Evolutionary conservation across 164 flowering plant genomes (phyloP), one percentile per base, ranked within the genome.

Genomic region (Buxus sempervirens): DNA sequence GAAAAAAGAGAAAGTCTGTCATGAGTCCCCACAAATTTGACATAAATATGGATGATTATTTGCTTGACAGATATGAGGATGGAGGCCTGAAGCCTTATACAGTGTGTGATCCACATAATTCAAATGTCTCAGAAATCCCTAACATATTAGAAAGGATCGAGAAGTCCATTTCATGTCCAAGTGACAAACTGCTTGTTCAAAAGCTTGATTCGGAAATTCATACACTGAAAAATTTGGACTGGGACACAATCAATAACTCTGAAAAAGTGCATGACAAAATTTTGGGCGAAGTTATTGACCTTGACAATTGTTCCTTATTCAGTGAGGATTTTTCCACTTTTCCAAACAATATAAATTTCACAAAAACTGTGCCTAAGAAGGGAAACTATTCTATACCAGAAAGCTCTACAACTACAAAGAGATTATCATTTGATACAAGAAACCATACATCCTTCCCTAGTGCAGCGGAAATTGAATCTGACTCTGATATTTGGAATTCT

Each of bases 231-330:
- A 70, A 70, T 61, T 62, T 77, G 32, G 67, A 68, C 36, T 70
- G 76, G 70, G 27, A 49, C n/a, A 71, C 51, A 36, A 63, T 24
- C 27, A 62, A 60, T 23, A 65, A 70, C 22, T 62, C 79, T 66
- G 76, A 69, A 22, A 70, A 56, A 60, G 53, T 45, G 72, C 70
- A 20, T 41, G 83, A 73, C 28, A 75, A 80, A 48, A 60, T 75
- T 56, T 70, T 9, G 28, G 88, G 88, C 58, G 90, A 91, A 79
- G 86, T 84, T 70, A 67, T 84, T 59, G 81, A 88, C 77, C 65
- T 79, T 38, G 72, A 73, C 66, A 78, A 66, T 36, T 68, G 68
- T 71, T 36, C 71, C 14, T 51, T 63, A 21, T 62, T 66, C 22
- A 75, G 41, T 22, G 73, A 81, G 45, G 79, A 79, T 38, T 71